Conservation (phyloP, 2,329 filamentous ascomycete species). For the Trichoderma sp. region DNA sequence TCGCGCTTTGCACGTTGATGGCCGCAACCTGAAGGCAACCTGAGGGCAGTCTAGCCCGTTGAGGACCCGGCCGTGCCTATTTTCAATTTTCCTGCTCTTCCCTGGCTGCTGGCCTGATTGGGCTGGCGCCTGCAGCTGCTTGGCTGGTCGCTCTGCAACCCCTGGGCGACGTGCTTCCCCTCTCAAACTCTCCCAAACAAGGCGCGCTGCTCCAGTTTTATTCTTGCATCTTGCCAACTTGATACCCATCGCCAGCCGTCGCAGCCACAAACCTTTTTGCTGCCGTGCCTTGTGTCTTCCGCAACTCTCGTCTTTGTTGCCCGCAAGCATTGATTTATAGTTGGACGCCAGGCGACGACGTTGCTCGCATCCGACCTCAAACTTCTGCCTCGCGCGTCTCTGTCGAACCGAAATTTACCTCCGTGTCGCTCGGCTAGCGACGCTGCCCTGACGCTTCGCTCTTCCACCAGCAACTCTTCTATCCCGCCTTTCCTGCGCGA, state of each 20-base stretch:
- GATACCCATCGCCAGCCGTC: constrained; percentile 15
- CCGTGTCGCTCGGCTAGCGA: constrained; percentile 6
- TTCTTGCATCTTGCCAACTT: background rate
- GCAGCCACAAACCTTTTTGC: constrained; percentile 16
- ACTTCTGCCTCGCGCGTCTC: background rate
- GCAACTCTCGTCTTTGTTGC: background rate
- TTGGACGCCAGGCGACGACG: background rate
- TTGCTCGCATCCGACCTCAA: background rate
- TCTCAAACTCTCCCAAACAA: constrained; percentile 14
- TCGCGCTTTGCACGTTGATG: background rate
- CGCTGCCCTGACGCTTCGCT: constrained; percentile 8
- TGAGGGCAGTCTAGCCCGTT: background rate
- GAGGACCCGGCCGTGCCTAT: background rate
- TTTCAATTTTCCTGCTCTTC: background rate
- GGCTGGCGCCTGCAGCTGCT: background rate
- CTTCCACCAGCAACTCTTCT: background rate
- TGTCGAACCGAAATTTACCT: constrained; percentile 11
- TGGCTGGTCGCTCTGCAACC: background rate
- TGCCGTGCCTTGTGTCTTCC: constrained; percentile 6
- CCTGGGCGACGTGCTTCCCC: constrained; percentile 8
- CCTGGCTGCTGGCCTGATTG: constrained; percentile 2
- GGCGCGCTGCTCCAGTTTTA: constrained; percentile 16
- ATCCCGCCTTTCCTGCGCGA: constrained; percentile 3
- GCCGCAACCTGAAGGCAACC: constrained; percentile 14
- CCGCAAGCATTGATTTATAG: background rate